Conservation (phyloP, 257 asterid genomes). For the Ballota nigra region DNA sequence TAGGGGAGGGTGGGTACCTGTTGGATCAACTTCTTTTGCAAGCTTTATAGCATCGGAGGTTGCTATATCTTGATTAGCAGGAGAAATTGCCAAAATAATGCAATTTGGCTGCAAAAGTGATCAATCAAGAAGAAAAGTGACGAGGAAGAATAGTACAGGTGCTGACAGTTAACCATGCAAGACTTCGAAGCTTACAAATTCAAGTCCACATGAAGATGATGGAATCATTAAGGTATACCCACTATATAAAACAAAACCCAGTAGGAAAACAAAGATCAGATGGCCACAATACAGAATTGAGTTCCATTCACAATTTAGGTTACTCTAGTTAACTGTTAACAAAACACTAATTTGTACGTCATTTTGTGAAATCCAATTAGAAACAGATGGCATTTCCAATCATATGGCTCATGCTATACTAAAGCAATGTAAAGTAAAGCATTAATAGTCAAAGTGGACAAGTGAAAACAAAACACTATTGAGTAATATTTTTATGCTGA, state of each 20-base stretch:
- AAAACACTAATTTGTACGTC: background rate
- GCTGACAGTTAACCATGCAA: conserved; percentile 4
- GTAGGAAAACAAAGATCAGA: background rate
- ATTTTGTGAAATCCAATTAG: background rate
- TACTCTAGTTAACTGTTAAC: background rate
- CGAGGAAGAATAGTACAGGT: background rate
- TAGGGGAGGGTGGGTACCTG: conserved; percentile 43
- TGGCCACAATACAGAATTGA: background rate
- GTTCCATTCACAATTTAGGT: background rate
- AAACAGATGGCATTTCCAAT: background rate
- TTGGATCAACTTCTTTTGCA: conserved; percentile 94
- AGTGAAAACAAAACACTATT: conserved; percentile 5
- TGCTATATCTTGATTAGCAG: conserved; percentile 98
- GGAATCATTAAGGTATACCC: background rate
- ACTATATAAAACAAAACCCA: background rate
- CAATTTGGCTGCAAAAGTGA: conserved; percentile 71
- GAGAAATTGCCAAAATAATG: conserved; percentile 96
- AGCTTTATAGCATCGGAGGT: conserved; percentile 98
- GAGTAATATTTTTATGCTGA: background rate
- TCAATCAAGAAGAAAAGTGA: background rate
- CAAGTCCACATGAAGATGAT: background rate
- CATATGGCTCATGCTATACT: background rate
- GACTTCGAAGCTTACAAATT: conserved; percentile 9
- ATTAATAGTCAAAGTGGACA: conserved; percentile 3
- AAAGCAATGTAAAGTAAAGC: background rate